Conservation (phyloP, 352 stramenopile genomes). For the Phytopythium mirpurense region DNA sequence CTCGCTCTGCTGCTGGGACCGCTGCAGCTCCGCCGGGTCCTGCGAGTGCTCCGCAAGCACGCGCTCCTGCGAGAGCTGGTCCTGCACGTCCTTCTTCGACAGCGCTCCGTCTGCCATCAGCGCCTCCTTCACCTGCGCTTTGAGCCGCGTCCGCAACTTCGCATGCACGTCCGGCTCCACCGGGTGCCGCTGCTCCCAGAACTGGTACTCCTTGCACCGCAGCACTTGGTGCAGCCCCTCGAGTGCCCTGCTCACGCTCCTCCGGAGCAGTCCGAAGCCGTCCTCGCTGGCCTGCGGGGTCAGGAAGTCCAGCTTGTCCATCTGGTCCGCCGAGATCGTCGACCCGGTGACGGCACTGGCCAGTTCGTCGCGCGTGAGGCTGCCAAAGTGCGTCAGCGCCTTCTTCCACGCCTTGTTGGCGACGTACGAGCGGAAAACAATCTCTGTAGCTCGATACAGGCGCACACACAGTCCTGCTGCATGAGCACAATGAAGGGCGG, state of each 20-base stretch:
- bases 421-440: conserved; percentile 78
- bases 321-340: conserved; percentile 13
- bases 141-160: conserved; percentile 49
- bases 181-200: conserved; percentile 79
- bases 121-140: conserved; percentile 50
- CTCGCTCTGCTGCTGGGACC: conserved; percentile 28
- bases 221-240: conserved; percentile 67
- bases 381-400: conserved; percentile 65
- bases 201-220: conserved; percentile 67
- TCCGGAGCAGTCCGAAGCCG: conserved; percentile 73
- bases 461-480: background rate
- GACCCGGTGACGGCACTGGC: conserved; percentile 21
- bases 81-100: conserved; percentile 42
- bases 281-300: conserved; percentile 56
- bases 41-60: conserved; percentile 34
- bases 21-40: conserved; percentile 38
- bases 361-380: conserved; percentile 46
- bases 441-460: conserved; percentile 26
- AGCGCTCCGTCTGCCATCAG: conserved; percentile 21
- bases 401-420: conserved; percentile 82
- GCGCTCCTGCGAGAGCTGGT: conserved; percentile 34
- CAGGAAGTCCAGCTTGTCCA: conserved; percentile 30
- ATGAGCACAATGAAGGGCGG: background rate
- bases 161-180: conserved; percentile 52
- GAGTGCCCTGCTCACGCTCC: conserved; percentile 63